A percentile compares a stretch with the other conserved stretches of the same genome.
These are phyloP conservation scores for Hymenoscyphus scutula DNA, from an alignment of 2,329 filamentous ascomycete genomes.

Conservation along the genomic window DNA sequence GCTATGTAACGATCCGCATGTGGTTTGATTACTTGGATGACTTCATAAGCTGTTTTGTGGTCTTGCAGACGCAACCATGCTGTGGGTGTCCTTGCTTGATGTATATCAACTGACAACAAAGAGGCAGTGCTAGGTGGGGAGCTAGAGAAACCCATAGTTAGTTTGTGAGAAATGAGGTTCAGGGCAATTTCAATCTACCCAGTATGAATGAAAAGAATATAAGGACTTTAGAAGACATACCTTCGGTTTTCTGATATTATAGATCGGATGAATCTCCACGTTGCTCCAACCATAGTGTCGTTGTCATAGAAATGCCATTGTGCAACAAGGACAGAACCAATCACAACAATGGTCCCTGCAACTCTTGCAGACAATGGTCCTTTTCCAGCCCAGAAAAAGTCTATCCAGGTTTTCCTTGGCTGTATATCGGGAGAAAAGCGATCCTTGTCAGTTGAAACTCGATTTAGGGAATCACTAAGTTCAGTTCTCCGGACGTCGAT, in stretches of 20 bases:
- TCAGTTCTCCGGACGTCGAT: conserved; percentile 76
- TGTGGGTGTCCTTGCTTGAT: conserved; percentile 72
- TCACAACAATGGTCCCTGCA: conserved; percentile 69
- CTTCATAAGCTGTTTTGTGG: conserved; percentile 72
- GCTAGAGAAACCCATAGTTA: neutral
- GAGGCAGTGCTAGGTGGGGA: conserved; percentile 32
- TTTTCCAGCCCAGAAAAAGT: conserved; percentile 61
- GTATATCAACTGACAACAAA: conserved; percentile 57
- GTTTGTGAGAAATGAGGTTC: too few species aligned
- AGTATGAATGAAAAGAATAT: too few species aligned
- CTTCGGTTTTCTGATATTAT: conserved; percentile 14
- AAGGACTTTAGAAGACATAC: neutral
- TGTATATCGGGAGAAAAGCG: conserved; percentile 27
- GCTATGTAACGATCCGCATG: conserved; percentile 69
- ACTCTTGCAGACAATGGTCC: conserved; percentile 69
- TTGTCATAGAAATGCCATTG: conserved; percentile 77
- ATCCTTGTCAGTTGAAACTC: conserved; percentile 42
- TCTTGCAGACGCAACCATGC: conserved; percentile 78
- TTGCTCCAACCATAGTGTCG: conserved; percentile 45
- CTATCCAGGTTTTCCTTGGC: conserved; percentile 52
- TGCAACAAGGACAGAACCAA: conserved; percentile 69
- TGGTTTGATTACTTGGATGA: conserved; percentile 74
- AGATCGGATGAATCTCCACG: conserved; percentile 19
- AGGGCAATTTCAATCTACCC: too few species aligned
- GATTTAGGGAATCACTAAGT: conserved; percentile 66